These are phyloP conservation scores for Ophiostoma himal-ulmi DNA, from an alignment of 2,329 filamentous ascomycete species.

Conservation along the genomic window DNA sequence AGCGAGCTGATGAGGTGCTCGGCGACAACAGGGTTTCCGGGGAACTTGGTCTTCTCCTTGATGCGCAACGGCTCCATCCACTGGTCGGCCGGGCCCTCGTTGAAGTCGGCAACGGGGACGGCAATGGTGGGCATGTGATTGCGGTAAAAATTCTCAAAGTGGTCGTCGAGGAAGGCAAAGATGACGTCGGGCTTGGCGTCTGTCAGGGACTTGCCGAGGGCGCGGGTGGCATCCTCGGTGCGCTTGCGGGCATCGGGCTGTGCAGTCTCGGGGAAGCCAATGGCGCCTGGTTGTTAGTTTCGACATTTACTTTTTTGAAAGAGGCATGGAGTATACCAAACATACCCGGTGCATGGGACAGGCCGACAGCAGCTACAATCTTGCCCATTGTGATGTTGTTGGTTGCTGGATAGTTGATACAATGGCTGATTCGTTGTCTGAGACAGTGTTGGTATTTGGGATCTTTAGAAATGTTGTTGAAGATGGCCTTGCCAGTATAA, in stretches of 20 bases:
- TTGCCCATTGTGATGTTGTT: slow-evolving; percentile 21
- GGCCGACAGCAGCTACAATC: slow-evolving; percentile 24
- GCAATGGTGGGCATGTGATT: slow-evolving; percentile 25
- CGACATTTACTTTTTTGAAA: too few relatives aligned
- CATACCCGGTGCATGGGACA: slow-evolving; percentile 24
- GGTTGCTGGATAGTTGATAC: not conserved
- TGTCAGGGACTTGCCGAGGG: slow-evolving; percentile 22
- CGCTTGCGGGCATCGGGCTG: slow-evolving; percentile 23
- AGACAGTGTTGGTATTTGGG: not conserved
- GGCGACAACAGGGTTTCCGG: slow-evolving; percentile 22
- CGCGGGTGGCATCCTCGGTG: slow-evolving; percentile 24
- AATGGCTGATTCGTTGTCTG: not conserved
- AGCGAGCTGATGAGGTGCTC: slow-evolving; percentile 25
- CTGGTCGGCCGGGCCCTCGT: slow-evolving; percentile 25
- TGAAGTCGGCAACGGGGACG: slow-evolving; percentile 21
- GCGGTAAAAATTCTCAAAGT: slow-evolving; percentile 27
- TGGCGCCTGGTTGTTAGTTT: slow-evolving; percentile 20
- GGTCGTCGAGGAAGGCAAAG: slow-evolving; percentile 25
- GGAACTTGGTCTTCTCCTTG: slow-evolving; percentile 21
- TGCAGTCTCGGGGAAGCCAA: slow-evolving; percentile 26
- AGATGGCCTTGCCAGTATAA: not conserved
- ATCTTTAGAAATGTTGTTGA: not conserved
- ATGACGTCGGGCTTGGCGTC: slow-evolving; percentile 25
- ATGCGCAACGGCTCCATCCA: slow-evolving; percentile 26
- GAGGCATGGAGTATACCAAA: not conserved